Conservation (phyloP, 495 filamentous ascomycete genomes). For the Podospora anserina region DNA sequence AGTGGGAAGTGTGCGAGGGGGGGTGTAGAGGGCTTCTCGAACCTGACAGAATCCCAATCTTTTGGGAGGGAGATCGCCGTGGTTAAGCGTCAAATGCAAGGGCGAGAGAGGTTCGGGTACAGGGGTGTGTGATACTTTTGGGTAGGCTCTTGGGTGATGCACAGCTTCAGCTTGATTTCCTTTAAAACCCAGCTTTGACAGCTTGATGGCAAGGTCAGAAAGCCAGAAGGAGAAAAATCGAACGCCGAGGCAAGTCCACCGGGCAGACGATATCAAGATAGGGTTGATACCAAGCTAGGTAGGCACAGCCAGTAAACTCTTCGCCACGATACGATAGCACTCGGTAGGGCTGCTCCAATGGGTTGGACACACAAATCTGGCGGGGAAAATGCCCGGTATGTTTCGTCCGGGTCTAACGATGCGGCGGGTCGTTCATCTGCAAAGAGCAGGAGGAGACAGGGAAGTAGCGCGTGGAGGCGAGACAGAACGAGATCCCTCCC, state of each 20-base stretch:
- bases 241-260: not conserved
- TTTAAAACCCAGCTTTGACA: not conserved
- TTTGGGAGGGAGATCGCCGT: conserved; percentile 12
- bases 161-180: not conserved
- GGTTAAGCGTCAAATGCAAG: conserved; percentile 25
- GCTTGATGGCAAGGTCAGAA: not conserved
- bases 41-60: not conserved
- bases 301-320: not conserved
- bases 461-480: not conserved
- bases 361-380: not conserved
- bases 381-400: not conserved
- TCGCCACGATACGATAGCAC: not conserved
- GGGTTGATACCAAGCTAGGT: not conserved
- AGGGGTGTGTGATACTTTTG: not conserved
- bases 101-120: conserved; percentile 1
- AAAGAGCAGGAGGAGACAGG: not conserved
- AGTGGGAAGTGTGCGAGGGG: not conserved
- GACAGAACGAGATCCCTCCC: not conserved
- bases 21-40: not conserved
- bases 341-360: not conserved
- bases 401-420: not conserved
- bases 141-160: not conserved
- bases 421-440: not conserved
- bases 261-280: not conserved
- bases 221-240: not conserved